These are phyloP conservation scores for Beauveria pseudobassiana DNA, from an alignment of 2,329 filamentous ascomycete genomes.

Conservation along the genomic window DNA sequence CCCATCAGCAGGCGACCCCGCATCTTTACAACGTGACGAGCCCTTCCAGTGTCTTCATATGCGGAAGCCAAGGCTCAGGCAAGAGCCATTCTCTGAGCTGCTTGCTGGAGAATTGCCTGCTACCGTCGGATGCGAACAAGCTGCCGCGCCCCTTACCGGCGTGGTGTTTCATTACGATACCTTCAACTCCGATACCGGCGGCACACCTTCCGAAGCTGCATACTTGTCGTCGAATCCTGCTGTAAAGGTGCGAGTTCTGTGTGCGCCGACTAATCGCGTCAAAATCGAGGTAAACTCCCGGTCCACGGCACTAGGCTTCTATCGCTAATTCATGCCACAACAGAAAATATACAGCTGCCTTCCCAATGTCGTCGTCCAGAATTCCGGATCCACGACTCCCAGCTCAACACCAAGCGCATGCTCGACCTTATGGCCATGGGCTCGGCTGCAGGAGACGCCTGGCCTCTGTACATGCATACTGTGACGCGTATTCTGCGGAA, in stretches of 20 bases:
- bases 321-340: not conserved
- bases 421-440: slow-evolving; percentile 51
- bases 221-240: slow-evolving; percentile 38
- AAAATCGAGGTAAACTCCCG: slow-evolving; percentile 27
- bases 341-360: slow-evolving; percentile 35
- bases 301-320: not conserved
- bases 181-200: slow-evolving; percentile 39
- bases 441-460: slow-evolving; percentile 23
- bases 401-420: slow-evolving; percentile 53
- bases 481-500: slow-evolving; percentile 49
- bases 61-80: slow-evolving; percentile 56
- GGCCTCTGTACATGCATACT: slow-evolving; percentile 52
- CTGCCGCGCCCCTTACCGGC: slow-evolving; percentile 45
- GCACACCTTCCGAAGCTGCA: slow-evolving; percentile 52
- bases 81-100: slow-evolving; percentile 56
- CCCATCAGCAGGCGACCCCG: slow-evolving; percentile 18
- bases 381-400: slow-evolving; percentile 40
- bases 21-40: slow-evolving; percentile 37
- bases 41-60: slow-evolving; percentile 55
- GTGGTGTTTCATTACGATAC: slow-evolving; percentile 60
- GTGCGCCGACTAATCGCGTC: slow-evolving; percentile 43
- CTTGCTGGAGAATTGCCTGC: slow-evolving; percentile 49
- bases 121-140: slow-evolving; percentile 34
- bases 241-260: slow-evolving; percentile 45
- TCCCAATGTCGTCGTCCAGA: slow-evolving; percentile 39